phyloP scores from a whole-genome alignment of 108 stramenopile species.

The Halocafeteria seosinensis region DNA sequence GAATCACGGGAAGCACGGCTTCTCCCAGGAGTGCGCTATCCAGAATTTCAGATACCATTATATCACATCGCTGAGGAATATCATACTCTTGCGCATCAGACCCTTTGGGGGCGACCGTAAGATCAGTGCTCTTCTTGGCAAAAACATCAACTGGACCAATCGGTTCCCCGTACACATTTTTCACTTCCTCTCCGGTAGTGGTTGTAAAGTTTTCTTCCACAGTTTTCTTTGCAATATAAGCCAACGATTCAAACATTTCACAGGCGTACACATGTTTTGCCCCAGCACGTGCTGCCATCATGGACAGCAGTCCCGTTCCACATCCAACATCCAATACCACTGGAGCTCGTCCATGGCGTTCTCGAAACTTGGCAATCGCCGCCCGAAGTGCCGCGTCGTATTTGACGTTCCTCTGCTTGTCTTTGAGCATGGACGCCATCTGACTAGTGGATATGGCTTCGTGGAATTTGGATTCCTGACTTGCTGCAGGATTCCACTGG shows the following conservation, averaged over 20 bases:
- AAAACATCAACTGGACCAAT: conserved; percentile 1
- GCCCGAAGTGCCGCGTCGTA: background rate
- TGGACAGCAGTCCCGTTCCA: conserved; percentile 35
- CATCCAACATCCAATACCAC: conserved; percentile 35
- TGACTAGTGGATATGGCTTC: background rate
- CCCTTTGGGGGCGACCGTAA: conserved; percentile 15
- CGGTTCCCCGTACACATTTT: conserved; percentile 8
- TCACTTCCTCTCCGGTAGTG: background rate
- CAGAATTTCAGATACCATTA: conserved; percentile 29
- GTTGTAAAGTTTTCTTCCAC: conserved; percentile 9
- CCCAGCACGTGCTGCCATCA: conserved; percentile 26
- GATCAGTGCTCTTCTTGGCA: conserved; percentile 18
- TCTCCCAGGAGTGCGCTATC: conserved; percentile 37
- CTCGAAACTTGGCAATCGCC: conserved; percentile 10
- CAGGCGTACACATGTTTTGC: conserved; percentile 21
- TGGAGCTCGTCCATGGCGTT: conserved; percentile 13
- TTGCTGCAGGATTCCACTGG: too few species aligned
- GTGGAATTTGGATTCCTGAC: too few species aligned
- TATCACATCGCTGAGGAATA: conserved; percentile 15
- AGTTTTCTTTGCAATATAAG: conserved; percentile 19
- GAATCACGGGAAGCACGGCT: conserved; percentile 20
- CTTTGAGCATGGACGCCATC: background rate
- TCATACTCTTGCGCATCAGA: background rate
- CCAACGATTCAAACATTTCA: conserved; percentile 33
- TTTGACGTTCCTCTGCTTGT: background rate